Conservation (phyloP, 371 early-diverging fungal genomes). For the Mucor piriformis region DNA sequence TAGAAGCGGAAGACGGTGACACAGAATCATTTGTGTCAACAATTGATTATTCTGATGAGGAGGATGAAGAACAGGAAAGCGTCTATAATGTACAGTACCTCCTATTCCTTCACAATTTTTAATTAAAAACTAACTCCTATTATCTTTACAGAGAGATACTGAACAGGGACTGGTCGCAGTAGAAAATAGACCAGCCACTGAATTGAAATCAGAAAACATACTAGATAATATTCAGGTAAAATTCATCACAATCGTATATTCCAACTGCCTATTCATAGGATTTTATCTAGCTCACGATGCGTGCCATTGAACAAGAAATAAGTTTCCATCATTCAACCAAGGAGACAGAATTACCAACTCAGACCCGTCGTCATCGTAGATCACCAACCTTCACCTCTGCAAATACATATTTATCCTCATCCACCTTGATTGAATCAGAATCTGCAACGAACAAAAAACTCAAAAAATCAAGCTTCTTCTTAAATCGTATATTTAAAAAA, state of each 20-base stretch:
- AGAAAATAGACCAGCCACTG: constrained; percentile 8
- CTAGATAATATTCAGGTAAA: constrained; percentile 22
- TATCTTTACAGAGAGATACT: constrained; percentile 11
- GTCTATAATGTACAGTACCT: constrained; percentile 18
- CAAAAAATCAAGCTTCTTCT: constrained; percentile 3
- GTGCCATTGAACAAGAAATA: constrained; percentile 25
- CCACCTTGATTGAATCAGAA: constrained; percentile 3
- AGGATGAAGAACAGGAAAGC: constrained; percentile 7
- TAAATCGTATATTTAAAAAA: constrained; percentile 14
- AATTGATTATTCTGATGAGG: constrained; percentile 7
- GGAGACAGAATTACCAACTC: background rate
- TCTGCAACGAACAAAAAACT: constrained; percentile 10
- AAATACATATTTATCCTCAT: constrained; percentile 2
- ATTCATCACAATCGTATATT: background rate
- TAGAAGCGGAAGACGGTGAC: constrained; percentile 2
- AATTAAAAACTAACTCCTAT: constrained; percentile 1
- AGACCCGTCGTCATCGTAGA: constrained; percentile 5
- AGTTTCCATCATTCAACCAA: background rate
- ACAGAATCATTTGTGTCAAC: constrained; percentile 14
- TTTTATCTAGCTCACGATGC: constrained; percentile 14
- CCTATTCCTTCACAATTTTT: background rate
- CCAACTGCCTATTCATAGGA: background rate
- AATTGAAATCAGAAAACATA: constrained; percentile 18
- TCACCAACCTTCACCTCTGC: background rate
- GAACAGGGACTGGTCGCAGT: constrained; percentile 11